Evolutionary conservation across 768 basidiomycete genomes (phyloP), one percentile per base, ranked within the genome.

Genomic region (Chiua virens): DNA sequence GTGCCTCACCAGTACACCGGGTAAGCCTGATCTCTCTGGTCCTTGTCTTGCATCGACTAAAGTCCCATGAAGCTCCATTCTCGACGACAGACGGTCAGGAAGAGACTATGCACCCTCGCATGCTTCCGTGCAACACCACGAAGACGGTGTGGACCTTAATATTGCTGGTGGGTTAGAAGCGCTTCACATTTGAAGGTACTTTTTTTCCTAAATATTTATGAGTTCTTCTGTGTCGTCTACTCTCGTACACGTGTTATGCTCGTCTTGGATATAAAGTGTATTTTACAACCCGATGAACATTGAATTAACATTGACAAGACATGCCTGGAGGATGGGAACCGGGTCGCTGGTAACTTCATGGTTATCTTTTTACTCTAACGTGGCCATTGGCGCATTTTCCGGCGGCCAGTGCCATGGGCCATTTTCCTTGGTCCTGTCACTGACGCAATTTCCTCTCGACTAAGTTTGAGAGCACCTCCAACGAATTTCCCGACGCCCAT

Each of bases 401-500:
- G 50, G 22, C 30, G 53, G 17, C 52, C 20, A 22, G 39, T 36
- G 9, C 44, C 38, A 46, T 37, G 40, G 21, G n/a, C 28, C 14
- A 46, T 42, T 49, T 55, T 53, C 45, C 42, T 45, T 32, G 50
- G 46, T 36, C 70, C 68, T 13, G 67, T 63, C 39, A 74, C 73
- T 5, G 68, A 61, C 8, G 53, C 63, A 36, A 92, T 79, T 23
- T 93, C 91, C 23, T 77, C 73, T 56, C 66, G 75, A 53, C 79
- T 80, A 27, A 93, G 78, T 52, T 77, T 81, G 49, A 93, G 75
- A 25, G 80, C 75, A 10, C 92, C 92, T 30, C 79, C 79, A 47
- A 73, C 77, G 66, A 88, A 92, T 52, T 76, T 86, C 8, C 91
- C 91, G 20, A 93, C 78, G 8, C 91, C 90, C 85, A 91, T 85